phyloP scores from a whole-genome alignment of 495 filamentous ascomycete genomes.

The Jackrogersella multiformis region DNA sequence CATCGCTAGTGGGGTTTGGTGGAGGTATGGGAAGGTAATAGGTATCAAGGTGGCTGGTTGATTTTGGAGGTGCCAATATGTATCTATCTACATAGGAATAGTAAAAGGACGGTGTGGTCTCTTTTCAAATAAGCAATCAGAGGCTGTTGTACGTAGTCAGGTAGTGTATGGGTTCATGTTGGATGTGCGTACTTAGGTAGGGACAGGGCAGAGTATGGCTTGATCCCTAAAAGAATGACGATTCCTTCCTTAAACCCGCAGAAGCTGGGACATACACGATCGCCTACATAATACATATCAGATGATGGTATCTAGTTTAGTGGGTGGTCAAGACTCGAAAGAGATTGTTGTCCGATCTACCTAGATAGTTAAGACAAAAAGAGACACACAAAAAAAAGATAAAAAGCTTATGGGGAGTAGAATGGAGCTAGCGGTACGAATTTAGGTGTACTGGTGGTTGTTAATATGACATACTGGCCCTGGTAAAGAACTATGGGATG shows the following conservation, averaged over 20 bases:
- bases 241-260: constrained; percentile 14
- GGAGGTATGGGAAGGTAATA: not conserved
- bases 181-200: not conserved
- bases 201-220: not conserved
- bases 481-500: constrained; percentile 27
- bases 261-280: not conserved
- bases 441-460: constrained; percentile 27
- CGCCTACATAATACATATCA: constrained; percentile 15
- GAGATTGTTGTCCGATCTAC: not conserved
- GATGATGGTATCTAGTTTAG: constrained; percentile 5
- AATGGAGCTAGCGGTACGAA: constrained; percentile 15
- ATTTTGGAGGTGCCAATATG: constrained; percentile 15
- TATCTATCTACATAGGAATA: not conserved
- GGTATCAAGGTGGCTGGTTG: constrained; percentile 10
- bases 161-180: not conserved
- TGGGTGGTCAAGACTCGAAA: not conserved
- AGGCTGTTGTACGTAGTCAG: constrained; percentile 11
- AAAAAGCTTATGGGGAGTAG: constrained; percentile 30
- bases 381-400: not conserved
- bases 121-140: constrained; percentile 16
- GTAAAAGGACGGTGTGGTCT: constrained; percentile 20
- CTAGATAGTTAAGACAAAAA: not conserved
- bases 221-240: constrained; percentile 3
- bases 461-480: constrained; percentile 17
- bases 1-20: constrained; percentile 28